Conservation (phyloP, 2,329 filamentous ascomycete genomes). For the Hansfordia pulvinata region DNA sequence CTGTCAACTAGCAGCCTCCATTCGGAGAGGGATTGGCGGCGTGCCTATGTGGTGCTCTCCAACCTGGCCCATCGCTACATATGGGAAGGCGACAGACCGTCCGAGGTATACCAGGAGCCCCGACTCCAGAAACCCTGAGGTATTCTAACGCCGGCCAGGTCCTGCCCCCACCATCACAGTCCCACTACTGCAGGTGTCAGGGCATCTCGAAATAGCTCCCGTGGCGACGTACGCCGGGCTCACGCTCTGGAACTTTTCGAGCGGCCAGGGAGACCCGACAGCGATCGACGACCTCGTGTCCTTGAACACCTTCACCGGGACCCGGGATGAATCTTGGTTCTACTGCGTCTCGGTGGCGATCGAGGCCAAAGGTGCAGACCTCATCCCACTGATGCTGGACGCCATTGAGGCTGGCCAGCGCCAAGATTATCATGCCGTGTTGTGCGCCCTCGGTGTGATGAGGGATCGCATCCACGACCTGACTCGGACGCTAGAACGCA, state of each 20-base stretch:
- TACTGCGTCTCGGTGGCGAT: slow-evolving; percentile 82
- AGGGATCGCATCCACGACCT: slow-evolving; percentile 56
- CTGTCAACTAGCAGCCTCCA: slow-evolving; percentile 43
- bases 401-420: slow-evolving; percentile 58
- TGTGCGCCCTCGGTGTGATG: slow-evolving; percentile 49
- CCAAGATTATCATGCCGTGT: slow-evolving; percentile 47
- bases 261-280: slow-evolving; percentile 38
- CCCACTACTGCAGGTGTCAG: slow-evolving; percentile 60
- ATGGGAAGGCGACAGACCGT: slow-evolving; percentile 69
- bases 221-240: slow-evolving; percentile 83
- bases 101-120: slow-evolving; percentile 42
- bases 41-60: slow-evolving; percentile 53
- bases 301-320: slow-evolving; percentile 76
- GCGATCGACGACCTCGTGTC: slow-evolving; percentile 56
- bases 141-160: slow-evolving; percentile 22
- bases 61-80: slow-evolving; percentile 69
- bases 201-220: slow-evolving; percentile 66
- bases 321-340: slow-evolving; percentile 88
- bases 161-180: slow-evolving; percentile 63
- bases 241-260: slow-evolving; percentile 82
- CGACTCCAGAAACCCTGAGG: not conserved
- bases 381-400: slow-evolving; percentile 64
- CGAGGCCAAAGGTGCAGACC: slow-evolving; percentile 63
- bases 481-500: slow-evolving; percentile 55
- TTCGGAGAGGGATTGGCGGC: slow-evolving; percentile 50